Base-by-base conservation (phyloP, 2,329 filamentous ascomycete genomes). In the Fusarium sp. region DNA sequence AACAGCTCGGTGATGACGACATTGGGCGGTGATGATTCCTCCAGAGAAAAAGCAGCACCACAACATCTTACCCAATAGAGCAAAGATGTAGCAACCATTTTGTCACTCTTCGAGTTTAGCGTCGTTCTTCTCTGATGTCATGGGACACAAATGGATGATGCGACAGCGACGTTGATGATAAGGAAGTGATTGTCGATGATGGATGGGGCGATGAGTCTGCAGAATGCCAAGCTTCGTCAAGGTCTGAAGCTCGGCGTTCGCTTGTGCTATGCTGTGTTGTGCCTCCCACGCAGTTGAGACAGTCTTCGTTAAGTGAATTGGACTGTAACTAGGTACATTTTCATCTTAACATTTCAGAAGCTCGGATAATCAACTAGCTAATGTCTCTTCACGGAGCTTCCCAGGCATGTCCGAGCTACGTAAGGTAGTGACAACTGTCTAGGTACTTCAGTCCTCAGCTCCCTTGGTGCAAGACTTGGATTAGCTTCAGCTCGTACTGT, bases 61-160 rank as follows among this genome's bases (percentile, higher is more conserved):
- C 36, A 57, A 67, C 46, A 57, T 57, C 42, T 62, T 67, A 28
- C 65, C 63, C 44, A 45, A 67, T 46, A 38, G 58, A 53, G 58
- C 26, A 54, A 67, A 47, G 57, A 36, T 43, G 44, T 11, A 57
- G 65, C 60, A 44, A 52, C 46, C 42, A 53, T 50, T 21, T 38
- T 50, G 42, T 40, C 62, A 38, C 61, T 38, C 9, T 53, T 56
- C 14, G 24, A 28, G 57, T 38, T 58, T 68, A 69, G 65, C 44
- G 53, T 24, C 47, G 21, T 34, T 38, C 42, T 55, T 52, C 52
- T 61, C 62, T 69, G 66, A 69, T 69, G 66, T 69, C 66, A 69
- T 69, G 53, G 21, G 33, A 51, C 58, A 49, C 49, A 31, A 33
- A 42, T 58, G 47, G 49, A 69, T 69, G 65, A 69, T 69, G 65